Conservation (phyloP, 2,329 filamentous ascomycete genomes). For the Talaromyces islandicus region DNA sequence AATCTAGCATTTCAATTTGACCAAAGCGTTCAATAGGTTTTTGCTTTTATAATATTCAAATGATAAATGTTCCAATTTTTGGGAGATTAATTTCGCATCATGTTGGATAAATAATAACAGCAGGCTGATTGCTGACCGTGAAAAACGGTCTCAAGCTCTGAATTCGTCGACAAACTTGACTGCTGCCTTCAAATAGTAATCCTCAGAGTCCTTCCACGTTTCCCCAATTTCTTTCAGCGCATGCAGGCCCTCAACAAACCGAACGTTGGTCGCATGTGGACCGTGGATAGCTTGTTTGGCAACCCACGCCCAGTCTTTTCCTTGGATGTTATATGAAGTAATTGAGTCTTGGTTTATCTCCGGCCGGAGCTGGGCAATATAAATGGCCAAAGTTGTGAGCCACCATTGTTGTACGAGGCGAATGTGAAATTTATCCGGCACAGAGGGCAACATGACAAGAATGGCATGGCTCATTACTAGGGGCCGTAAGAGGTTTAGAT, state of each 20-base stretch:
- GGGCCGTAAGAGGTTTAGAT: constrained; percentile 77
- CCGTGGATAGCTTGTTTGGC: constrained; percentile 65
- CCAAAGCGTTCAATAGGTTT: no score
- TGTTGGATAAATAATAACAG: background rate
- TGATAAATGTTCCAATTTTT: background rate
- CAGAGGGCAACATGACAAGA: constrained; percentile 71
- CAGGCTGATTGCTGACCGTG: background rate
- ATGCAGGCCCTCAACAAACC: constrained; percentile 79
- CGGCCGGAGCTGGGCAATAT: constrained; percentile 69
- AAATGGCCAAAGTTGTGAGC: constrained; percentile 72
- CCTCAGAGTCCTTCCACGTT: constrained; percentile 40
- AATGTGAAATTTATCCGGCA: constrained; percentile 68
- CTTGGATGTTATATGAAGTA: constrained; percentile 53
- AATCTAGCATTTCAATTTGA: background rate
- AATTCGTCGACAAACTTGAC: constrained; percentile 46
- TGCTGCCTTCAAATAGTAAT: constrained; percentile 45
- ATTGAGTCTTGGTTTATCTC: constrained; percentile 59
- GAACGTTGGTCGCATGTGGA: constrained; percentile 63
- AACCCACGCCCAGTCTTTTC: constrained; percentile 71
- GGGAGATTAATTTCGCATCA: background rate
- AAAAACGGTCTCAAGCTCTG: constrained; percentile 42
- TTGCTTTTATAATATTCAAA: background rate
- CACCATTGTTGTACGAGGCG: constrained; percentile 80
- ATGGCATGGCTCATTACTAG: constrained; percentile 84
- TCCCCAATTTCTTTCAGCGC: constrained; percentile 37